A percentile compares a stretch with the other conserved stretches of the same genome.
Conservation (phyloP, 345 rosid genomes). For the Populus tremula region DNA sequence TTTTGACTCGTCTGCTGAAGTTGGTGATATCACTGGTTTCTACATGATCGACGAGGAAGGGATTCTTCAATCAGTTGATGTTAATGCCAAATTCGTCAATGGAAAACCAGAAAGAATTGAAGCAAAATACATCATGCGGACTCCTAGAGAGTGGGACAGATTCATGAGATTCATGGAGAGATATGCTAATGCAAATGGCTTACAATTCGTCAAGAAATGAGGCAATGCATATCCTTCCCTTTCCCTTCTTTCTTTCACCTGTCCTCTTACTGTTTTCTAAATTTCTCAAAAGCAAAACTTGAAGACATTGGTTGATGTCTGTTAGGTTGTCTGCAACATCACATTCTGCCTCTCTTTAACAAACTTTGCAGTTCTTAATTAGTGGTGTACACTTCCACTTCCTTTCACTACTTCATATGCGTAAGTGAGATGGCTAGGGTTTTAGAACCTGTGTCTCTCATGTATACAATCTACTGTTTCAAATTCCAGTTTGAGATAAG, state of each 20-base stretch:
- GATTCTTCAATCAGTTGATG: constrained; percentile 85
- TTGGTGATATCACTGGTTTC: constrained; percentile 91
- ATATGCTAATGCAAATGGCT: constrained; percentile 78
- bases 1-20: constrained; percentile 77
- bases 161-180: constrained; percentile 99
- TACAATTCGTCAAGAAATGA: constrained; percentile 78
- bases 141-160: constrained; percentile 87
- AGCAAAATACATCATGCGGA: constrained; percentile 79
- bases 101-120: constrained; percentile 86
- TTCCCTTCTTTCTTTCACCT: constrained; percentile 10
- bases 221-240: constrained; percentile 28
- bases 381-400: constrained; percentile 1
- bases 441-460: background rate
- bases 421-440: constrained; percentile 6
- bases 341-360: constrained; percentile 6
- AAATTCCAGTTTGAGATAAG: background rate
- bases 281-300: constrained; percentile 9
- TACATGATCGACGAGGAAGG: constrained; percentile 98
- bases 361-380: constrained; percentile 22
- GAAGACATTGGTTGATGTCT: constrained; percentile 1
- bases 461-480: background rate
- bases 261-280: constrained; percentile 10
- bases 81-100: constrained; percentile 81
- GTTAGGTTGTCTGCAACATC: constrained; percentile 7
- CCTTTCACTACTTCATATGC: constrained; percentile 9